Conservation (phyloP, 106 monocot species). For the Ottelia alismoides region DNA sequence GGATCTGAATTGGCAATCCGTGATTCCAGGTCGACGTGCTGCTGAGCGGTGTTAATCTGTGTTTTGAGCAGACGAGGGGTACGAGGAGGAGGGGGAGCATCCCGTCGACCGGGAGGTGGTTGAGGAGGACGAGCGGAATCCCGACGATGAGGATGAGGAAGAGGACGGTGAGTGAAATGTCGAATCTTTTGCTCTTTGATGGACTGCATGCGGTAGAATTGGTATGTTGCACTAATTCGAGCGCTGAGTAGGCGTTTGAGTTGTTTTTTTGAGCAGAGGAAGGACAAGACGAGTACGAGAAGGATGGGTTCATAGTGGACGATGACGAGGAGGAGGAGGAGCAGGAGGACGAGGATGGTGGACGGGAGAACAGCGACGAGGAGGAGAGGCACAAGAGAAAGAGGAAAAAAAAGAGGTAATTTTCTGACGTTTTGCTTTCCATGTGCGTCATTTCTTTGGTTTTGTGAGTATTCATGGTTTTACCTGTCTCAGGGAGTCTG, state of each 20-base stretch:
- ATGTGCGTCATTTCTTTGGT: background rate
- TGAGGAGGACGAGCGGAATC: slow-evolving; percentile 12
- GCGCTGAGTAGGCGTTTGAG: background rate
- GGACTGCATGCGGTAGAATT: background rate
- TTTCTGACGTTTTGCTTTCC: background rate
- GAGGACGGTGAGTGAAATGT: slow-evolving; percentile 35
- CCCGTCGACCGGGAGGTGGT: slow-evolving; percentile 5
- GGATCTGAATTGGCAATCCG: background rate
- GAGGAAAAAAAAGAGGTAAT: slow-evolving; percentile 52
- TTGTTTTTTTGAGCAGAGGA: slow-evolving; percentile 47
- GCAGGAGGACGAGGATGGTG: slow-evolving; percentile 46
- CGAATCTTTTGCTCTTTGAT: background rate
- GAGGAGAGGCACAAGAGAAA: slow-evolving; percentile 61
- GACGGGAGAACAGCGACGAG: slow-evolving; percentile 41
- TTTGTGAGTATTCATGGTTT: background rate
- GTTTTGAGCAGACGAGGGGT: slow-evolving; percentile 47
- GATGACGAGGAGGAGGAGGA: slow-evolving; percentile 82
- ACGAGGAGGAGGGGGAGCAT: slow-evolving; percentile 51
- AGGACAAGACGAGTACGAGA: slow-evolving; percentile 90
- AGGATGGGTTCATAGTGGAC: slow-evolving; percentile 96
- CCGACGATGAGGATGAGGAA: slow-evolving; percentile 58
- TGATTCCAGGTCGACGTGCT: background rate
- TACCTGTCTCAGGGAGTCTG: slow-evolving; percentile 44
- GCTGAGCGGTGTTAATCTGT: background rate
- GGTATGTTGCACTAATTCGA: background rate